Conservation (phyloP, 441 rosid genomes). For the Lepidium campestre region DNA sequence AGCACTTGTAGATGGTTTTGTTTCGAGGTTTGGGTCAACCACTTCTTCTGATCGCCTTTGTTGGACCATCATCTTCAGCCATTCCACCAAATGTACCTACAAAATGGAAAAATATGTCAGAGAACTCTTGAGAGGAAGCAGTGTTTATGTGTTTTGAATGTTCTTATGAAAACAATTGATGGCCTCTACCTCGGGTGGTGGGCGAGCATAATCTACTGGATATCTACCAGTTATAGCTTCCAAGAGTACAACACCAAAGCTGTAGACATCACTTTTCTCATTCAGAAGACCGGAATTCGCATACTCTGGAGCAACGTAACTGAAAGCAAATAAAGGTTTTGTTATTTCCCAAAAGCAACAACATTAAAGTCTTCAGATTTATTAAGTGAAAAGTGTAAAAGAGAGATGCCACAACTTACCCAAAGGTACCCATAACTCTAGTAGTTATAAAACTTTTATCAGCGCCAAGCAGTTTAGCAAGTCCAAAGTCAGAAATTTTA, state of each 20-base stretch:
- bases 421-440: constrained; percentile 78
- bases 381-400: background rate
- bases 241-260: constrained; percentile 69
- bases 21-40: constrained; percentile 55
- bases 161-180: background rate
- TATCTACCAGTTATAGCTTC: constrained; percentile 97
- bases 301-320: constrained; percentile 95
- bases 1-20: constrained; percentile 61
- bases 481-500: constrained; percentile 72
- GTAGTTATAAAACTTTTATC: constrained; percentile 66
- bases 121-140: background rate
- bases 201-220: constrained; percentile 83
- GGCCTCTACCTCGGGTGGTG: constrained; percentile 69
- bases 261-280: constrained; percentile 46
- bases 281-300: constrained; percentile 80
- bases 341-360: background rate
- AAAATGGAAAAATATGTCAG: background rate
- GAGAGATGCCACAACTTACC: constrained; percentile 33
- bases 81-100: constrained; percentile 72
- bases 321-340: constrained; percentile 11
- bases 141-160: background rate
- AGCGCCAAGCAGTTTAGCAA: constrained; percentile 68
- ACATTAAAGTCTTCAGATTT: background rate
- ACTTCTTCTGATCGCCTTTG: constrained; percentile 66
- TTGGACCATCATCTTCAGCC: constrained; percentile 80